A percentile compares a stretch with the other conserved stretches of the same genome.
phyloP scores from a whole-genome alignment of 2,329 filamentous ascomycete genomes.

The Xylariomycetidae sp. region DNA sequence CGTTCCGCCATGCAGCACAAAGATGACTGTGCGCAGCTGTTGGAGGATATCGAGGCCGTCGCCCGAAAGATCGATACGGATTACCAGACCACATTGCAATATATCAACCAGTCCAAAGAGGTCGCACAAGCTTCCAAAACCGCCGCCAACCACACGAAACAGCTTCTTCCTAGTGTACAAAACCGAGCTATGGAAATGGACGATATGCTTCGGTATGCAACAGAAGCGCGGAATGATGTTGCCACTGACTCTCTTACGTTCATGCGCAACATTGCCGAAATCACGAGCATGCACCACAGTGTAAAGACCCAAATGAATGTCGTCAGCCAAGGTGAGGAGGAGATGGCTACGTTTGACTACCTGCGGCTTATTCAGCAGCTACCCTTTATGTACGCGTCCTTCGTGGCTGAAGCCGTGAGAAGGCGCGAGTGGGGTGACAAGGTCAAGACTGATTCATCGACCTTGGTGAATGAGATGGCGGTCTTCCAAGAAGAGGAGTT shows the following conservation, averaged over 20 bases:
- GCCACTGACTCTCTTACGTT: constrained; percentile 63
- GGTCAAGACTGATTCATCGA: constrained; percentile 80
- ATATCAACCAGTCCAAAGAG: constrained; percentile 59
- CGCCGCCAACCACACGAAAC: constrained; percentile 59
- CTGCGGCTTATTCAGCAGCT: constrained; percentile 77
- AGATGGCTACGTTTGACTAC: constrained; percentile 74
- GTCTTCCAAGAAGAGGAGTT: constrained; percentile 89
- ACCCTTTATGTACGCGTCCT: constrained; percentile 84
- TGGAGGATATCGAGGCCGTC: constrained; percentile 82
- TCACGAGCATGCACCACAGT: constrained; percentile 70
- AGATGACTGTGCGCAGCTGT: constrained; percentile 62
- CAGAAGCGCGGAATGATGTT: constrained; percentile 63
- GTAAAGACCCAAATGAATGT: constrained; percentile 69
- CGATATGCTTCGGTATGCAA: constrained; percentile 53
- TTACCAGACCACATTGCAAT: constrained; percentile 69
- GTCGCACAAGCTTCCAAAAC: constrained; percentile 59
- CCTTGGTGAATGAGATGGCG: constrained; percentile 87
- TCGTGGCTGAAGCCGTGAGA: constrained; percentile 78
- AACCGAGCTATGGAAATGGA: constrained; percentile 58
- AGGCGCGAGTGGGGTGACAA: constrained; percentile 90
- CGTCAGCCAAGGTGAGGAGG: constrained; percentile 69
- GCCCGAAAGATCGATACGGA: constrained; percentile 84
- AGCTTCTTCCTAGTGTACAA: constrained; percentile 53
- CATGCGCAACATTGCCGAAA: constrained; percentile 77
- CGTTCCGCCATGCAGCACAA: constrained; percentile 53